Conservation (phyloP, 2,329 filamentous ascomycete genomes). For the Beauveria medogensis region DNA sequence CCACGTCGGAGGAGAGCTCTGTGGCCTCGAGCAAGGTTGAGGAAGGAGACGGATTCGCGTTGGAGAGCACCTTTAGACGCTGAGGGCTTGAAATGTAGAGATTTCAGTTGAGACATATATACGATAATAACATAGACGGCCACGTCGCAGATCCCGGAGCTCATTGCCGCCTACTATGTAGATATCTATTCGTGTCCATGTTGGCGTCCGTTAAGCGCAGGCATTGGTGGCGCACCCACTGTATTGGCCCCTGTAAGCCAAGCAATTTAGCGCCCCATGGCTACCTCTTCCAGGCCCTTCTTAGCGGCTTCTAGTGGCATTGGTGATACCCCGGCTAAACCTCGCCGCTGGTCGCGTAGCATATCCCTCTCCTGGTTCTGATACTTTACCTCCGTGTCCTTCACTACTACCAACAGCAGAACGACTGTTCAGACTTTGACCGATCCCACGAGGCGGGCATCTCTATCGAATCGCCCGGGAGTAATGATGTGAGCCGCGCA, state of each 20-base stretch:
- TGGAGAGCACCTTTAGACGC: conserved; percentile 22
- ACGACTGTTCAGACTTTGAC: neutral
- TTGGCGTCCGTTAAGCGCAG: too few species aligned
- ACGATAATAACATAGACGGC: neutral
- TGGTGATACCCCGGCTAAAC: conserved; percentile 6
- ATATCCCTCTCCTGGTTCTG: neutral
- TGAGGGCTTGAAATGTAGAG: neutral
- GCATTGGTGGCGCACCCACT: neutral
- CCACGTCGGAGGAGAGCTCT: conserved; percentile 3
- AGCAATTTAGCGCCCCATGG: neutral
- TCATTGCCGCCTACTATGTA: too few species aligned
- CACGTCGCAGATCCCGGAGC: too few species aligned
- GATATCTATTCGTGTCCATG: too few species aligned
- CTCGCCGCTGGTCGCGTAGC: conserved; percentile 1
- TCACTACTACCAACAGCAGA: neutral
- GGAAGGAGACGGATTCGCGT: conserved; percentile 20
- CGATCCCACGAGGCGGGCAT: neutral
- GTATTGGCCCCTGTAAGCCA: neutral
- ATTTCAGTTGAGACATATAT: neutral
- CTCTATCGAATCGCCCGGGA: neutral
- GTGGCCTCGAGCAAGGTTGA: neutral
- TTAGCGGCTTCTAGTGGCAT: neutral
- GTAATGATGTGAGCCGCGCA: conserved; percentile 2
- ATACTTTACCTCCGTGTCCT: neutral
- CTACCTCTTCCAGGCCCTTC: neutral